phyloP scores from a whole-genome alignment of 2,329 filamentous ascomycete genomes.

The Lachnellula suecica region DNA sequence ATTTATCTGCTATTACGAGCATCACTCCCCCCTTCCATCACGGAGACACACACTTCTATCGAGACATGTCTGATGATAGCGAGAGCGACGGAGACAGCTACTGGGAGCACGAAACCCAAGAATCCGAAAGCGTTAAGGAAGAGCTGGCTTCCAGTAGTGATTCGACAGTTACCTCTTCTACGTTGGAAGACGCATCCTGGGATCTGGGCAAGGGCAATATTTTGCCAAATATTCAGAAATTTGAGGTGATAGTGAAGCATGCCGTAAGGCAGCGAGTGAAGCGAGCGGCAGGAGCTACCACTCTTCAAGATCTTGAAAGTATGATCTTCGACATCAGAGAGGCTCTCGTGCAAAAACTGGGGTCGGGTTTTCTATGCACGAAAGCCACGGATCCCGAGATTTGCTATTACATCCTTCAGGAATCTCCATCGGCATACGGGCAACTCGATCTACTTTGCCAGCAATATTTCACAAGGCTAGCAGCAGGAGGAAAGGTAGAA shows the following conservation, averaged over 20 bases:
- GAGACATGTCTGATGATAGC: background rate
- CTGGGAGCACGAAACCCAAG: background rate
- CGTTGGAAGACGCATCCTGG: background rate
- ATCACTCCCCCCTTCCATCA: background rate
- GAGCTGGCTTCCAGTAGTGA: background rate
- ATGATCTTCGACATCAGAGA: background rate
- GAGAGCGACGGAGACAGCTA: background rate
- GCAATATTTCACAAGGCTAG: background rate
- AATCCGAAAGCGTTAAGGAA: background rate
- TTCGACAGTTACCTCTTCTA: background rate
- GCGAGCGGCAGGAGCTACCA: background rate
- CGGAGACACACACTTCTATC: background rate
- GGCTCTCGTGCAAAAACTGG: background rate
- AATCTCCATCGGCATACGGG: background rate
- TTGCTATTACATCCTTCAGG: background rate
- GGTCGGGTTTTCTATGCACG: background rate
- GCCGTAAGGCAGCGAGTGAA: background rate
- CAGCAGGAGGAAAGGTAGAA: background rate
- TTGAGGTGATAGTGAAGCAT: background rate
- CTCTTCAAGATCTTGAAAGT: background rate
- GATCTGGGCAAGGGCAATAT: background rate
- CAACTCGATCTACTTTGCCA: background rate
- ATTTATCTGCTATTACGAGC: background rate
- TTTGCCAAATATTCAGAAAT: background rate
- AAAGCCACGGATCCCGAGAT: background rate